Evolutionary conservation across 306 rosid genomes (phyloP), one percentile per base, ranked within the genome.

Genomic region (Mimosa pudica): DNA sequence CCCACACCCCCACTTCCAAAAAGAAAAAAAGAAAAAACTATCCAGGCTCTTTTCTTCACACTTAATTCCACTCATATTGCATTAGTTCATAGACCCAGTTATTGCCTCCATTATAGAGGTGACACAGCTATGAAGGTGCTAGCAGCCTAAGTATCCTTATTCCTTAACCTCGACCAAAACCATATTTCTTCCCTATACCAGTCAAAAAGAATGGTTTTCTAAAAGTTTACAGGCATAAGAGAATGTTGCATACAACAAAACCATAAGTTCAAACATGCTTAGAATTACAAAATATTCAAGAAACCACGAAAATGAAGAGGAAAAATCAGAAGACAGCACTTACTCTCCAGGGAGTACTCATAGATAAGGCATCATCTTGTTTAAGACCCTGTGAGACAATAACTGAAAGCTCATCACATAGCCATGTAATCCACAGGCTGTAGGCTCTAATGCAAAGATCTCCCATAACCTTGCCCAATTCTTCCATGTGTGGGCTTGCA

Each of bases 381-480:
- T 80, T 75, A 77, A 95, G 97, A 82, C 90, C 94, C 61, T 18
- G 87, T 42, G 90, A 85, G 78, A 95, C 86, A 78, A 82, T 85
- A 54, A 79, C 83, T 38, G 93, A 89, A 72, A 93, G 97, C 85
- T 93, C 98, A 69, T 93, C 86, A 11, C 93, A 90, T 72, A 93
- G 77, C 98, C 98, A 93, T 65, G 84, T 83, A 86, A 93, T 95
- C 99, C 99, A 95, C 82, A 95, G 83, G 84, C 84, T 82, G 79
- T 93, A 89, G 41, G 99, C 93, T 88, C 91, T 90, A 55, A 95
- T 84, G 75, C 91, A 89, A 82, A 95, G 99, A 83, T 95, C 94
- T 60, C 84, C 92, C 69, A 89, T 88, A 70, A 85, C 75, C 63
- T 83, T 85, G 79, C 63, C 84, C 74, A 95, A 86, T 89, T 93